Evolutionary conservation across 1,284 basidiomycete species (phyloP), one percentile per base, ranked within the genome.

Genomic region (Caloboletus inedulis): DNA sequence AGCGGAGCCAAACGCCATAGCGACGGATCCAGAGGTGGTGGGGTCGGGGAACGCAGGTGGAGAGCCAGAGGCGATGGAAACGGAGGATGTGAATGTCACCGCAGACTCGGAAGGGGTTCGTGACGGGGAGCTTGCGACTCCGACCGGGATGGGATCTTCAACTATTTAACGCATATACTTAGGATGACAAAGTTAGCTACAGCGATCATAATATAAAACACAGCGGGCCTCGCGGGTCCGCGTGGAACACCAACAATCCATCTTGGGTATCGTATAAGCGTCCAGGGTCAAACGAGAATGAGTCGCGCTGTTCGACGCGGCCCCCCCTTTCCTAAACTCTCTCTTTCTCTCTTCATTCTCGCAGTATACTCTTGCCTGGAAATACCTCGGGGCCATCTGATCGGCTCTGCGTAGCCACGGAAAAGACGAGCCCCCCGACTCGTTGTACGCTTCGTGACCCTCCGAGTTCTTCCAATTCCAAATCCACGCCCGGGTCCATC

Each of bases 141-240:
- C 49, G 23, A 7, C 47, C 31, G 1, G 43, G 40, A 52, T 50
- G 52, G 52, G 39, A 53, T 60, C 35, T 62, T 46, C 13, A 1
- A 29, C 27, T 29, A 29, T 29, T 29, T 29, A 29, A 2, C 43
- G 16, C 18, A 46, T 43, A 30, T 31, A 43, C n/a, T n/a, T n/a
- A 23, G 23, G 7, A 18, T 16, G 16, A 30, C 2, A 4, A 9
- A 18, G 13, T 13, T 30, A 34, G 18, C 25, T 41, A 36, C 31
- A 16, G 7, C 23, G 23, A 23, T 23, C 14, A 25, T 44, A 29
- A 29, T 29, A 29, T 29, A 29, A 29, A 23, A 23, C 23, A 23
- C 23, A 23, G 23, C 5, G 5, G n/a, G 23, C 23, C 3, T 8
- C 27, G 8, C 27, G 27, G 8, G 27, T 29, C 8, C 8, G 27